Evolutionary conservation across 495 filamentous ascomycete species (phyloP).

Genomic region (Tuber aestivum): DNA sequence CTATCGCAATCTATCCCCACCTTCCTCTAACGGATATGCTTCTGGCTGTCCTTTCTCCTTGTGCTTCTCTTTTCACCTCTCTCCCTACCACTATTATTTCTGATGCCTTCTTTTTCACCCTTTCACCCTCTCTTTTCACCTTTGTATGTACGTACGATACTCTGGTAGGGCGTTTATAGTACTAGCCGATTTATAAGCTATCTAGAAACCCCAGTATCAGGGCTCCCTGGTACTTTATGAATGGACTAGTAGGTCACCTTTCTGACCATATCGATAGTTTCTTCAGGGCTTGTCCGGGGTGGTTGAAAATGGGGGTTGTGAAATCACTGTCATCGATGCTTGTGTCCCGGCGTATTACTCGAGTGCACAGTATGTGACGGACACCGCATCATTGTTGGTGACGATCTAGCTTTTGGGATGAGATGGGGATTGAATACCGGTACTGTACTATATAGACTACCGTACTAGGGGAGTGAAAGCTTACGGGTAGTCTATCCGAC

Average conservation of each 20-base stretch:
- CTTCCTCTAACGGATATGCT: neutral
- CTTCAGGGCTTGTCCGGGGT: neutral
- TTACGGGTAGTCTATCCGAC: neutral
- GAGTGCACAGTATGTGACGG: neutral
- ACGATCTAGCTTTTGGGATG: neutral
- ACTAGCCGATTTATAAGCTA: neutral
- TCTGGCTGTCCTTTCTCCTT: neutral
- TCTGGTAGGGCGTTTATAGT: slow-evolving; percentile 7
- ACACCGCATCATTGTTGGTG: neutral
- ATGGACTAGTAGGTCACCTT: neutral
- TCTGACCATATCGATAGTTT: neutral
- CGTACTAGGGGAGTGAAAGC: neutral
- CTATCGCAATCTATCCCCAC: neutral
- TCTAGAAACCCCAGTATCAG: neutral
- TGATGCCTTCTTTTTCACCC: neutral
- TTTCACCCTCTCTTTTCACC: neutral
- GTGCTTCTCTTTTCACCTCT: neutral
- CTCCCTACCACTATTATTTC: slow-evolving; percentile 5
- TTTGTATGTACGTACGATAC: slow-evolving; percentile 18
- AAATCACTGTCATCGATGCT: neutral
- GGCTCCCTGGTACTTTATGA: neutral
- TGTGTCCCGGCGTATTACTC: neutral
- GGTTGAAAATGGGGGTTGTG: neutral
- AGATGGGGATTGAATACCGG: neutral
- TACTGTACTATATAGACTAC: no score